Evolutionary conservation across 768 basidiomycete genomes (phyloP).

Genomic region (Kwoniella europaea): DNA sequence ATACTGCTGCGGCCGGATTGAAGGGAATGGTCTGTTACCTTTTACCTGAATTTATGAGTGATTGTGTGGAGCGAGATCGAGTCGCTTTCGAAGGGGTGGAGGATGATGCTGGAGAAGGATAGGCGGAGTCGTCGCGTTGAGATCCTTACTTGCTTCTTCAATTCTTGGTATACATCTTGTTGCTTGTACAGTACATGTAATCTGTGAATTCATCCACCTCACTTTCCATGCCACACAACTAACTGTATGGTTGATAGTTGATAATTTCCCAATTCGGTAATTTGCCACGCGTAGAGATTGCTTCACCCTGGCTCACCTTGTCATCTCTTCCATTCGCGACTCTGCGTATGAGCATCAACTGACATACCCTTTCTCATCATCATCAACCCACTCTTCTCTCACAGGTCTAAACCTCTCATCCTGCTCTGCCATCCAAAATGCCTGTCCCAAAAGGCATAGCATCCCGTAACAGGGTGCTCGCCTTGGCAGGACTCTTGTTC

Average conservation of each 20-base stretch:
- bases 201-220: background rate
- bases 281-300: background rate
- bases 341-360: background rate
- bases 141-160: no score
- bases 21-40: conserved; percentile 72
- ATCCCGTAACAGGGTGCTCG: conserved; percentile 28
- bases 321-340: background rate
- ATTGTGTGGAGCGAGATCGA: conserved; percentile 60
- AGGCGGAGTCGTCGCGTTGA: no score
- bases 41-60: conserved; percentile 71
- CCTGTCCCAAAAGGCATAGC: conserved; percentile 27
- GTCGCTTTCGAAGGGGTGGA: background rate
- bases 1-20: conserved; percentile 61
- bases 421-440: conserved; percentile 1
- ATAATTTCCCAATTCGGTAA: conserved; percentile 9
- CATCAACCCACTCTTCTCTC: background rate
- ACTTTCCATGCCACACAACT: background rate
- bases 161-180: background rate
- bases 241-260: background rate
- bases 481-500: conserved; percentile 30
- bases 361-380: background rate
- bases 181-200: background rate
- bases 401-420: background rate
- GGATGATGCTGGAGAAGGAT: background rate
- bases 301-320: background rate